Evolutionary conservation across 176 grass and related monocot species (phyloP).

Genomic region (Phyllostachys edulis): DNA sequence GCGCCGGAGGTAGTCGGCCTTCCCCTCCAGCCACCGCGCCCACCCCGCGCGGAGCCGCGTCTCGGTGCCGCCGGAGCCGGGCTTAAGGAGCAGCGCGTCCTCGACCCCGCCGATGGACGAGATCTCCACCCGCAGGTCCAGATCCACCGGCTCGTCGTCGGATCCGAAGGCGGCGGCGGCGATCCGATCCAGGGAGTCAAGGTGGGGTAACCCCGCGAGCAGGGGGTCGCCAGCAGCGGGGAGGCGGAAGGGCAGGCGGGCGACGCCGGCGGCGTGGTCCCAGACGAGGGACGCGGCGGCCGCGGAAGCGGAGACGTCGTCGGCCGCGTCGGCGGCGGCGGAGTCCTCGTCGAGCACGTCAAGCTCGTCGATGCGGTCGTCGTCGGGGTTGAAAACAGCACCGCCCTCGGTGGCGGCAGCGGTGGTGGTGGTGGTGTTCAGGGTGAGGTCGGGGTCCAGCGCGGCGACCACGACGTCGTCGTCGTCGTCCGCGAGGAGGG

Average conservation of each 20-base stretch:
- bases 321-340: slow-evolving; percentile 2
- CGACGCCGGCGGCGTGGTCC: slow-evolving; percentile 75
- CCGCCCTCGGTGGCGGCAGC: not conserved
- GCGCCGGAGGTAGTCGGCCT: slow-evolving; percentile 77
- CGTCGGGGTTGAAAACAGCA: slow-evolving; percentile 29
- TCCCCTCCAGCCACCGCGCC: slow-evolving; percentile 84
- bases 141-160: slow-evolving; percentile 82
- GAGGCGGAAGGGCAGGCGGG: slow-evolving; percentile 73
- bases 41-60: slow-evolving; percentile 67
- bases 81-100: slow-evolving; percentile 80
- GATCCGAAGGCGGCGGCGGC: slow-evolving; percentile 63
- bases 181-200: slow-evolving; percentile 16
- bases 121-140: slow-evolving; percentile 73
- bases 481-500: slow-evolving; percentile 44
- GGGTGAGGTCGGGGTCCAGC: slow-evolving; percentile 39
- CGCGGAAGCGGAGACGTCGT: slow-evolving; percentile 18
- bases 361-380: slow-evolving; percentile 87
- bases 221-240: slow-evolving; percentile 32
- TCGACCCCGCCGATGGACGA: slow-evolving; percentile 67
- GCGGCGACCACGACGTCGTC: slow-evolving; percentile 27
- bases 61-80: slow-evolving; percentile 35
- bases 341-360: slow-evolving; percentile 75
- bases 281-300: slow-evolving; percentile 54
- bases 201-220: slow-evolving; percentile 15
- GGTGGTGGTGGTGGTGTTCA: slow-evolving; percentile 15